These are phyloP conservation scores for Acer yangbiense DNA, from an alignment of 345 rosid species.

Conservation along the genomic window DNA sequence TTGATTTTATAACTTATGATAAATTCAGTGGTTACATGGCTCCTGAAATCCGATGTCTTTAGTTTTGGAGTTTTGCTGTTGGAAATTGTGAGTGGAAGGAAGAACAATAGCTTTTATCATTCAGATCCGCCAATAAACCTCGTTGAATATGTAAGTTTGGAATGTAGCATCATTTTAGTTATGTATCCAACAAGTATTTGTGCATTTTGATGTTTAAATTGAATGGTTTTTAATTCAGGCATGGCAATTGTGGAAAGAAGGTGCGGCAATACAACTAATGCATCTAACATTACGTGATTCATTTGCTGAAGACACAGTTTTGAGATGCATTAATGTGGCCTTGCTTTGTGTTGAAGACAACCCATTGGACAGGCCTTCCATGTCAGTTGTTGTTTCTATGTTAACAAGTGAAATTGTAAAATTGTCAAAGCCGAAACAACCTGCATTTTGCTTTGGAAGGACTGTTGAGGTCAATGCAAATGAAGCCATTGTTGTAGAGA, in stretches of 20 bases:
- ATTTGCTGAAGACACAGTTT: neutral
- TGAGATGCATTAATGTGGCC: conserved; percentile 10
- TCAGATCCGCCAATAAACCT: conserved; percentile 10
- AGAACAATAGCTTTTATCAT: neutral
- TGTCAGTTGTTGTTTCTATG: neutral
- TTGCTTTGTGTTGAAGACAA: conserved; percentile 9
- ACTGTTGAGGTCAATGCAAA: neutral
- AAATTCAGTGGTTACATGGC: conserved; percentile 24
- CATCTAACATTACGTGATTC: neutral
- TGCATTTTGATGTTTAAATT: neutral
- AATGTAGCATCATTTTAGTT: neutral
- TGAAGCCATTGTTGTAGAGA: neutral
- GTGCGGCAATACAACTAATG: conserved; percentile 2
- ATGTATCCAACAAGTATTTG: neutral
- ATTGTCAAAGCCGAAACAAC: conserved; percentile 6
- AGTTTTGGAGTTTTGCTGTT: conserved; percentile 25
- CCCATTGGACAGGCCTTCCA: neutral
- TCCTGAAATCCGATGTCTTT: conserved; percentile 30
- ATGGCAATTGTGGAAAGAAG: conserved; percentile 25
- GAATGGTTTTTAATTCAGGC: conserved; percentile 8
- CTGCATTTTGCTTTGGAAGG: conserved; percentile 9
- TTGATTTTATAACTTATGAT: neutral
- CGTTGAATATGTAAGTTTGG: conserved; percentile 18
- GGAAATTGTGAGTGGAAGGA: conserved; percentile 25
- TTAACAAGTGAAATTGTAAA: neutral